Evolutionary conservation across 441 rosid species (phyloP).

Genomic region (Heliophila coronopifolia): DNA sequence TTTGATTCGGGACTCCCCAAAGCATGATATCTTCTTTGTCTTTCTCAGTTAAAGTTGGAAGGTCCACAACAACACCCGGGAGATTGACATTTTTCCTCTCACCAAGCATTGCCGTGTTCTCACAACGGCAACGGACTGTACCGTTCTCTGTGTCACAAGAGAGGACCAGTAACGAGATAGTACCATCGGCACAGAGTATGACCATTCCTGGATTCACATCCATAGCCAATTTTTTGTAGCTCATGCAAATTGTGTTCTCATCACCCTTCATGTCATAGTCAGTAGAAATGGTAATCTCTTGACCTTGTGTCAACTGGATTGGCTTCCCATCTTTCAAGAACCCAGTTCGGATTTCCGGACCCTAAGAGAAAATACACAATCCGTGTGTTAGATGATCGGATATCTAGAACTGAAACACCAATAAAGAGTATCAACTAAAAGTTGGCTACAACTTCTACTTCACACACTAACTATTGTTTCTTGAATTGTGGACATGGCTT

Average conservation of each 20-base stretch:
- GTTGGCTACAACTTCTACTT: too few relatives aligned
- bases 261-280: constrained; percentile 66
- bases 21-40: constrained; percentile 75
- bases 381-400: too few relatives aligned
- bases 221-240: constrained; percentile 71
- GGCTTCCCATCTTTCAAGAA: constrained; percentile 75
- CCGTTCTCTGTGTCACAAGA: constrained; percentile 61
- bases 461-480: too few relatives aligned
- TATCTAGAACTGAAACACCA: too few relatives aligned
- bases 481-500: too few relatives aligned
- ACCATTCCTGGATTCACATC: constrained; percentile 69
- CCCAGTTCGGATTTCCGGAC: constrained; percentile 92
- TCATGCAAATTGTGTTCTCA: constrained; percentile 59
- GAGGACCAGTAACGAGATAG: constrained; percentile 59
- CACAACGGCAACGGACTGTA: constrained; percentile 79
- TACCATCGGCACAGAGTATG: constrained; percentile 82
- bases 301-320: constrained; percentile 79
- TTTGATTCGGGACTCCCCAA: constrained; percentile 84
- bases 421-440: too few relatives aligned
- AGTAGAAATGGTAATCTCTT: constrained; percentile 68
- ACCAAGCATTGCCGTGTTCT: constrained; percentile 67
- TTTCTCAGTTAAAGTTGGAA: constrained; percentile 77
- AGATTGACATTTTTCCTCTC: constrained; percentile 86
- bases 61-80: constrained; percentile 85
- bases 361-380: constrained; percentile 35